phyloP scores from a whole-genome alignment of 1,284 basidiomycete species.

The Ustilago sp. region DNA sequence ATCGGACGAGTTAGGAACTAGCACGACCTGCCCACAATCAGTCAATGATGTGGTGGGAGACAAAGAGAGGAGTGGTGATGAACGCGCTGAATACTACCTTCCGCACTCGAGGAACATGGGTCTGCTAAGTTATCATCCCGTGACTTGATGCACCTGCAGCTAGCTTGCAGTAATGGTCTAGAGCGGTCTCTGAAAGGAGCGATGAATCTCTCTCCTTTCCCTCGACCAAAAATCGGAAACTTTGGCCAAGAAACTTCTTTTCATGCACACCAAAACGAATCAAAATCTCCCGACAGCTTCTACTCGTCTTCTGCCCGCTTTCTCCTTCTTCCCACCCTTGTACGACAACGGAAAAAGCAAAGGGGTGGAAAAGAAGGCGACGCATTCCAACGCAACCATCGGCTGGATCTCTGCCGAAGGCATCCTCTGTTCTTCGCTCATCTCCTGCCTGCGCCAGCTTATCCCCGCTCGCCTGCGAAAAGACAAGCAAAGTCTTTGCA shows the following conservation, averaged over 20 bases:
- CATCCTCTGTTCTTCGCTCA: neutral
- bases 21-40: neutral
- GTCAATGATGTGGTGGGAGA: neutral
- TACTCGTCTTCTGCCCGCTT: neutral
- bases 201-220: neutral
- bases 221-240: conserved; percentile 6
- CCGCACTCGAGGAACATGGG: conserved; percentile 3
- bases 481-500: neutral
- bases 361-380: neutral
- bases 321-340: neutral
- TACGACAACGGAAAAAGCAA: conserved; percentile 1
- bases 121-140: neutral
- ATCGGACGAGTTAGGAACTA: neutral
- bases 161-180: conserved; percentile 3
- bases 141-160: neutral
- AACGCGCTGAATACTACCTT: conserved; percentile 3
- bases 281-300: neutral
- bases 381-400: conserved; percentile 13
- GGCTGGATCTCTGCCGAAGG: conserved; percentile 42
- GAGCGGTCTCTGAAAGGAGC: neutral
- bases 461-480: neutral
- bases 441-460: conserved; percentile 1
- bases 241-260: conserved; percentile 13
- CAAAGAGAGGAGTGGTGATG: neutral
- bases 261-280: conserved; percentile 7